Percentiles rank a stretch among this genome's conserved stretches.
phyloP scores from a whole-genome alignment of 805 yeast genomes.

The Ogataea polymorpha region DNA sequence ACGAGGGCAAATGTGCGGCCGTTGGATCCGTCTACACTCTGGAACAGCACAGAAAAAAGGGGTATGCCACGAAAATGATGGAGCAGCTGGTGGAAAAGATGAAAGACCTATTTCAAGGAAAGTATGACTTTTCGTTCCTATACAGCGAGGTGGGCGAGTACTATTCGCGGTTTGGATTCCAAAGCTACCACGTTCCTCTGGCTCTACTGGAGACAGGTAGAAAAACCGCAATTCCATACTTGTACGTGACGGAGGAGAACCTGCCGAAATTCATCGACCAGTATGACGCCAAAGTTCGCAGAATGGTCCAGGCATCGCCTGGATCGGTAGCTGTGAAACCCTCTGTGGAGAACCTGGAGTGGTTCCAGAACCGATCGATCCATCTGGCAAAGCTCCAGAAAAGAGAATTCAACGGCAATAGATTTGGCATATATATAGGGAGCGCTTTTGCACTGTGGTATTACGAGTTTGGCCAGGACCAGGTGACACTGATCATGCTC shows the following conservation, averaged over 20 bases:
- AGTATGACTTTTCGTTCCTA: conserved; percentile 39
- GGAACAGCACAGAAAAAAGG: conserved; percentile 46
- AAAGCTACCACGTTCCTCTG: conserved; percentile 22
- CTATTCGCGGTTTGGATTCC: conserved; percentile 62
- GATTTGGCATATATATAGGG: conserved; percentile 12
- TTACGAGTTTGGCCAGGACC: conserved; percentile 30
- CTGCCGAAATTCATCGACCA: conserved; percentile 6
- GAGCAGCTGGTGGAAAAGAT: conserved; percentile 28
- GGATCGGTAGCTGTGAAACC: conserved; percentile 23
- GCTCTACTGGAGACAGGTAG: conserved; percentile 7
- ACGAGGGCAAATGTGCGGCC: conserved; percentile 27
- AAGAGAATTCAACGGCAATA: neutral
- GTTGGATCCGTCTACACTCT: conserved; percentile 62
- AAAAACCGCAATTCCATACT: neutral
- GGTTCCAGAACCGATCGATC: conserved; percentile 41
- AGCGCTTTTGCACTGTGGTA: conserved; percentile 41
- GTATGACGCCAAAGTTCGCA: conserved; percentile 9
- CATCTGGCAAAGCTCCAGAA: conserved; percentile 10
- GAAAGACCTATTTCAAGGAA: conserved; percentile 22
- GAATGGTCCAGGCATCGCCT: neutral
- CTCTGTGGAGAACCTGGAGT: conserved; percentile 32
- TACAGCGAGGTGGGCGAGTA: conserved; percentile 75
- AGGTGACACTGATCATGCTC: conserved; percentile 18
- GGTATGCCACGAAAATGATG: conserved; percentile 54
- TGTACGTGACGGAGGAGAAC: neutral